Evolutionary conservation across 2,329 filamentous ascomycete species (phyloP).

Genomic region (Chrysoporthe austroafricana): DNA sequence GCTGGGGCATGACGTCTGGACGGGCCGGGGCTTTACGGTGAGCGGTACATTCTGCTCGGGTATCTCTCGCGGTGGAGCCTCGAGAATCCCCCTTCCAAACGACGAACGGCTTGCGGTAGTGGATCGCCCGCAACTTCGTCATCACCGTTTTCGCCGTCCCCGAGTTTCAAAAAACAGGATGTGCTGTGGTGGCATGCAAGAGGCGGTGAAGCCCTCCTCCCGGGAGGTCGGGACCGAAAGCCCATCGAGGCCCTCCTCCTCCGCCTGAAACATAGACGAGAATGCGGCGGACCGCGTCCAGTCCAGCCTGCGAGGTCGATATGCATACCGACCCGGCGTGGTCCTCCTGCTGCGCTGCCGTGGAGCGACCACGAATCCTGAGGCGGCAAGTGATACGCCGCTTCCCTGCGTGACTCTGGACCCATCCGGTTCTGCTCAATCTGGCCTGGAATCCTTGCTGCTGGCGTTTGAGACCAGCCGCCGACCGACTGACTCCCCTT

Average conservation of each 20-base stretch:
- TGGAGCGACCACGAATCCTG: background rate
- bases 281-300: slow-evolving; percentile 2
- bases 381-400: slow-evolving; percentile 5
- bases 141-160: slow-evolving; percentile 15
- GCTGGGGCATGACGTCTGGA: slow-evolving; percentile 17
- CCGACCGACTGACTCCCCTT: too few species aligned
- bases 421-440: background rate
- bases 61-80: slow-evolving; percentile 5
- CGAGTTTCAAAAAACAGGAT: slow-evolving; percentile 5
- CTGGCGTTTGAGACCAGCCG: background rate
- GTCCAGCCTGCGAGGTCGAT: background rate
- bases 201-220: slow-evolving; percentile 11
- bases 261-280: slow-evolving; percentile 19
- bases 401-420: background rate
- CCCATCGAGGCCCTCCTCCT: background rate
- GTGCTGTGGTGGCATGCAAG: background rate
- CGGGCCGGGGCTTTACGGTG: slow-evolving; percentile 16
- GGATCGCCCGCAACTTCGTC: slow-evolving; percentile 11
- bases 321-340: background rate
- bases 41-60: slow-evolving; percentile 19
- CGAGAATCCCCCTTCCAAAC: slow-evolving; percentile 8
- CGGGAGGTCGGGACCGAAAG: background rate
- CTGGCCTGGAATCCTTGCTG: slow-evolving; percentile 2
- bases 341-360: background rate
- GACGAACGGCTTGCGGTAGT: slow-evolving; percentile 1